Base-by-base conservation (phyloP, 148 eudicot genomes). In the Rhododendron williamsianum region DNA sequence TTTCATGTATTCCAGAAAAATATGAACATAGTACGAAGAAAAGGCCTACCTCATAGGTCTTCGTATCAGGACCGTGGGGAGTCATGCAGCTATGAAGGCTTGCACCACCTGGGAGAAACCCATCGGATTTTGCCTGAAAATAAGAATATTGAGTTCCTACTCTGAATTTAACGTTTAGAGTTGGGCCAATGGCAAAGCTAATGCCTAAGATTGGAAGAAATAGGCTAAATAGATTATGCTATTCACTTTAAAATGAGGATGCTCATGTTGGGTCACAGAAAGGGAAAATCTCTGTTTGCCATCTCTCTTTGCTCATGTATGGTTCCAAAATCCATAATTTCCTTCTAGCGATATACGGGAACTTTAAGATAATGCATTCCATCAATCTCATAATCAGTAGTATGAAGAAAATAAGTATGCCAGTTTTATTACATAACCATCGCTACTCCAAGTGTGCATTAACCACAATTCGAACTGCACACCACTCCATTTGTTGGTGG, bases 41-140 rank as follows among this genome's bases (percentile, higher is more conserved):
- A 38, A 38, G 41, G 13, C 33, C 30, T 90, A 96, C 99, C 99
- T 96, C 99, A 41, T 88, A 96, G 18, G 98, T 91, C 90, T 96
- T 96, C 13, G 97, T 94, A 89, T 96, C 98, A 45, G 99, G 99
- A 90, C 98, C 99, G 85, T 96, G 98, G 81, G 98, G 99, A 74
- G 99, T 96, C 99, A 96, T 96, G 91, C 99, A 96, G 85, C 97
- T 95, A 85, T 96, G 98, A 45, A 95, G 96, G 87, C 98, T 95
- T 43, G 96, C 93, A 72, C 98, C 99, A 33, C 99, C 99, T 13
- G 99, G 99, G 38, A 94, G 93, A 92, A 96, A 96, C 54, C 99
- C 99, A 85, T 95, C 98, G 30, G 98, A 96, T 90, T 96, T 96
- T 51, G 99, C 99, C 98, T 96, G 92, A 86, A 79, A 88, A 84